Evolutionary conservation across 2,329 filamentous ascomycete species (phyloP).

Genomic region (Sphaerulina musiva): DNA sequence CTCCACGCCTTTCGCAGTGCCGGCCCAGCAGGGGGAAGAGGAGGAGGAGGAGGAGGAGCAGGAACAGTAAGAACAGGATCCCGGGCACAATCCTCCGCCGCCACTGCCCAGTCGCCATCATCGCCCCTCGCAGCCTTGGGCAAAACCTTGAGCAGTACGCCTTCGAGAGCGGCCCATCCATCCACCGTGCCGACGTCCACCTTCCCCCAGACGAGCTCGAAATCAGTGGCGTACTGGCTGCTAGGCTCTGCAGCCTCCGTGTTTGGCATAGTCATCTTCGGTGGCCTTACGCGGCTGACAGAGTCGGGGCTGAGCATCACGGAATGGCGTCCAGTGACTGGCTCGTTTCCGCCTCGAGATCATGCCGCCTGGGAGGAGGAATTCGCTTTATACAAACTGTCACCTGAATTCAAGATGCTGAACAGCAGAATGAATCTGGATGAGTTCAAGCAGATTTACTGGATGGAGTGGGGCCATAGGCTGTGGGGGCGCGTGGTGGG

Average conservation of each 20-base stretch:
- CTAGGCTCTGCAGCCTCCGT: constrained; percentile 85
- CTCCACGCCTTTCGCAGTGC: constrained; percentile 31
- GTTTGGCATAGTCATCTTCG: constrained; percentile 94
- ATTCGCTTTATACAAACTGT: constrained; percentile 85
- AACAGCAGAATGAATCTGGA: constrained; percentile 88
- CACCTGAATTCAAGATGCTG: constrained; percentile 84
- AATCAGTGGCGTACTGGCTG: constrained; percentile 83
- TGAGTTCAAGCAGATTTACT: constrained; percentile 99
- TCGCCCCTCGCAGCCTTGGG: constrained; percentile 32
- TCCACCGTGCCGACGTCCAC: constrained; percentile 15
- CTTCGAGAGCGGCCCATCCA: neutral
- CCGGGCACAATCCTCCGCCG: constrained; percentile 20
- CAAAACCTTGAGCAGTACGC: constrained; percentile 24
- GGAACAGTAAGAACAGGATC: constrained; percentile 1
- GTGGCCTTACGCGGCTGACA: constrained; percentile 84
- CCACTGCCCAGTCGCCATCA: constrained; percentile 12
- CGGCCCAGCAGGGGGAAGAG: constrained; percentile 10
- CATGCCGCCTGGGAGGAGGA: constrained; percentile 81
- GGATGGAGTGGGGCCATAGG: constrained; percentile 97
- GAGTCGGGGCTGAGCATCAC: constrained; percentile 97
- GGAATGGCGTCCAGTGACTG: constrained; percentile 96
- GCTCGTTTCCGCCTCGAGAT: constrained; percentile 75
- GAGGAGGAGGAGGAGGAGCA: too few relatives aligned
- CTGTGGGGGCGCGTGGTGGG: constrained; percentile 92
- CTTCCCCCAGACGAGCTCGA: constrained; percentile 49